Base-by-base conservation (phyloP, 257 asterid genomes). In the Nicotiana benthamiana region DNA sequence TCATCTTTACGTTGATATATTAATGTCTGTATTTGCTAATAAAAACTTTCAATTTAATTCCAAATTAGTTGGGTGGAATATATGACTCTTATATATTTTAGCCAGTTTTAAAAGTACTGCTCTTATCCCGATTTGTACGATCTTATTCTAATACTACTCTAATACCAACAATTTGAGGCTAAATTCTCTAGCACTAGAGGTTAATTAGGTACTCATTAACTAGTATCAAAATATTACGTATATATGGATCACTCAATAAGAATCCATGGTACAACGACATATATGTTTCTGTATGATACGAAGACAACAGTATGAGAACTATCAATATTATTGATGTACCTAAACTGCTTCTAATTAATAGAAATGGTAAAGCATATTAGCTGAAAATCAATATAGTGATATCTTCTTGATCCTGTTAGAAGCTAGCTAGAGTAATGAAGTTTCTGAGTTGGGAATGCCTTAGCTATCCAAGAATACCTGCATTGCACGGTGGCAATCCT, bases 401-500 rank as follows among this genome's bases (percentile, higher is more conserved):
- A 24, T 12, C 60, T 72, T 72, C 60, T 3, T 72, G 16, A 6
- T 24, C 32, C 15, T 46, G 40, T 46, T 72, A 46, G 40, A 56
- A 70, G 59, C 36, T 43, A 70, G 59, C 36, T 43, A 70, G 57
- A 72, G 46, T 64, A 16, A 46, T 2, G 1, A 24, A 72, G 9
- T 72, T 72, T 24, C 40, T 70, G 77, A 43, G 59, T 22, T 70
- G 36, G 77, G 20, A 43, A 67, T 68, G 20, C 40, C 24, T 43
- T 24, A 15, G 64, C 66, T 48, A 54, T 34, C 85, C 80, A 20
- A 56, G 26, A 43, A 65, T 8, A 65, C 67, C 52, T 22, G 53
- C 64, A 36, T 66, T 51, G 61, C 89, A 89, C 48, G 66, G 57
- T 9, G 80, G 83, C 52, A 89, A 87, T 13, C 93, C 91, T 22